Percentiles rank a stretch among this genome's conserved stretches.
phyloP scores from a whole-genome alignment of 139 green algal species.

The Chlamydomonas sp. region DNA sequence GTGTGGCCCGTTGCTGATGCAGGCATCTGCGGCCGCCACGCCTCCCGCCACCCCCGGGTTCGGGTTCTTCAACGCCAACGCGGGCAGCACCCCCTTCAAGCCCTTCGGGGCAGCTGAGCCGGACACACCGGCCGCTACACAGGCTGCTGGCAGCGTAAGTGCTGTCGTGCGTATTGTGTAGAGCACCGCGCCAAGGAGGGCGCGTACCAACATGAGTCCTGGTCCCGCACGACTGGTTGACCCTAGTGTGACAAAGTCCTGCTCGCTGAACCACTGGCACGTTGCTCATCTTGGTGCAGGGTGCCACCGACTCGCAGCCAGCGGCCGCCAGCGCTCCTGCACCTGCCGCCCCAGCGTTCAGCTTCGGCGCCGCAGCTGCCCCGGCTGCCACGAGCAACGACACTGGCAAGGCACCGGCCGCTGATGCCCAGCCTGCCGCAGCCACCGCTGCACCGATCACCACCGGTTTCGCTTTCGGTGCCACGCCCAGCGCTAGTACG shows the following conservation, averaged over 20 bases:
- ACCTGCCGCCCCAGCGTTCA: not conserved
- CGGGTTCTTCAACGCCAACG: conserved; percentile 13
- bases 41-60: conserved; percentile 1
- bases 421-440: not conserved
- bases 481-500: not conserved
- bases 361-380: not conserved
- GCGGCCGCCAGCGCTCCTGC: not conserved
- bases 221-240: too few relatives aligned
- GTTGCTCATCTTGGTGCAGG: too few relatives aligned
- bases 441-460: not conserved
- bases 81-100: conserved; percentile 23
- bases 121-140: not conserved
- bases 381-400: too few relatives aligned
- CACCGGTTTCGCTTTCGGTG: not conserved
- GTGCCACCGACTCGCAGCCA: not conserved
- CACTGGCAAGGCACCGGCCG: not conserved
- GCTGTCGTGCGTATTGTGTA: too few relatives aligned
- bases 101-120: not conserved
- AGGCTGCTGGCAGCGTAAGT: not conserved
- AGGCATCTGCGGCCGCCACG: not conserved
- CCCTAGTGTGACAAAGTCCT: too few relatives aligned
- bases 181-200: too few relatives aligned
- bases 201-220: too few relatives aligned
- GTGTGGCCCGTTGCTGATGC: not conserved
- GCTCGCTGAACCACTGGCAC: too few relatives aligned